Evolutionary conservation across 306 rosid species (phyloP), one percentile per base, ranked within the genome.

Genomic region (Prunus mume): DNA sequence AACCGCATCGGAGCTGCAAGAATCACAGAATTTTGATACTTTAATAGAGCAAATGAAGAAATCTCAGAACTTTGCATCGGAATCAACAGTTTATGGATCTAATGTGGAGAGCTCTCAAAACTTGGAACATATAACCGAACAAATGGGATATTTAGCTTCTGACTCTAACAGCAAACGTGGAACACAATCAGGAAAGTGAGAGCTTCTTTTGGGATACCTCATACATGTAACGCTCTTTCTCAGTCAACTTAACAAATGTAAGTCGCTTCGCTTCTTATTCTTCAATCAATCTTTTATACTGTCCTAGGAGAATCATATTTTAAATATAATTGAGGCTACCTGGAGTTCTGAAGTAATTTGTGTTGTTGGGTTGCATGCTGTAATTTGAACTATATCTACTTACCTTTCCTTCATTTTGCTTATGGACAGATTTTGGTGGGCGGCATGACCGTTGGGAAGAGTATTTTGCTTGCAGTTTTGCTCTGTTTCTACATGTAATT

Each of bases 21-120:
- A 71, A 6, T 85, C 83, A n/a, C 81, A 30, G 49, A 72, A 77
- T 79, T 83, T 87, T 68, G 91, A 87, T 67, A 56, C 76, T 15
- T 75, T 84, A 74, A 55, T 89, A 14, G 77, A 83, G 68, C 86
- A 90, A 78, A 84, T 86, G 91, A 89, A 87, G 78, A 87, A 68
- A 58, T 50, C 82, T 77, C 85, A 58, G 28, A 63, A 65, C 66
- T 73, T 47, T 71, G 88, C 76, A 68, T 41, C 68, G 34, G 82
- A 80, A 66, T 71, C 74, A 67, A 13, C 73, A 65, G 79, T 58
- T 24, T 46, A 61, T 30, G 81, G 79, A 49, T 73, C 69, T 49
- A 72, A 73, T 58, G 45, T 56, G 81, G 88, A 67, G 87, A 71
- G 77, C 65, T 22, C 76, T 41, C 80, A 71, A 30, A 71, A 74